Percentiles rank a stretch among this genome's conserved stretches.
Evolutionary conservation across 75 land plant genomes (phyloP).

Genomic region (Larix kaempferi): DNA sequence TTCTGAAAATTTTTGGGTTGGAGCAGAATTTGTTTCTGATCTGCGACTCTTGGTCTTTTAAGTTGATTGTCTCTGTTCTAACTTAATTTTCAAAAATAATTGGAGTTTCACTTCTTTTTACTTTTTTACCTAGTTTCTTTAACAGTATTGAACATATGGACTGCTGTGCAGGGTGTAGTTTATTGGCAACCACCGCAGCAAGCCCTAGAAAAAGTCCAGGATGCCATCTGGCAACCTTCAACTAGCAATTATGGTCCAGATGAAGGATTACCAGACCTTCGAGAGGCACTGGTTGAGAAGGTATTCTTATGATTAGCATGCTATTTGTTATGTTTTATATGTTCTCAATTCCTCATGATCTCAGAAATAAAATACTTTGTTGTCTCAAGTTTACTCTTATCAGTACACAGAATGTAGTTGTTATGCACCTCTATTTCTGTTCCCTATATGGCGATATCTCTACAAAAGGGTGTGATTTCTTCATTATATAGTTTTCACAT

Average conservation of each 20-base stretch:
- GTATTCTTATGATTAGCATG: slow-evolving; percentile 25
- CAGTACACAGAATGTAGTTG: not conserved
- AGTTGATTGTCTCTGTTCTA: too few species aligned
- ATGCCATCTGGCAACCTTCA: slow-evolving; percentile 59
- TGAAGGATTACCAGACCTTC: slow-evolving; percentile 95
- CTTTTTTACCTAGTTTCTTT: too few species aligned
- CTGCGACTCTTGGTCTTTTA: too few species aligned
- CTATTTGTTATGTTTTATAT: not conserved
- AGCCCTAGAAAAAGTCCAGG: slow-evolving; percentile 74
- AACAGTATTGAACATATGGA: too few species aligned
- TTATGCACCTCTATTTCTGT: not conserved
- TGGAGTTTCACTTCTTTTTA: too few species aligned
- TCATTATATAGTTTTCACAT: not conserved
- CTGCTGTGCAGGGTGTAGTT: slow-evolving; percentile 81
- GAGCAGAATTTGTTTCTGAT: too few species aligned
- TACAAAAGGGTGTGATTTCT: not conserved
- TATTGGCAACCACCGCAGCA: slow-evolving; percentile 90
- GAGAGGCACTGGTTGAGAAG: slow-evolving; percentile 73
- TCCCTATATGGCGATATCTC: not conserved
- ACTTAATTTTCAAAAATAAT: too few species aligned
- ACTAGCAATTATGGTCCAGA: slow-evolving; percentile 90
- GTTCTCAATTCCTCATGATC: not conserved
- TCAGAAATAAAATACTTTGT: not conserved
- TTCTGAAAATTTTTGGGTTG: too few species aligned
- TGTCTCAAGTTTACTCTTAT: not conserved